Base-by-base conservation (phyloP, 768 basidiomycete genomes). In the Antrodiella citrinella region DNA sequence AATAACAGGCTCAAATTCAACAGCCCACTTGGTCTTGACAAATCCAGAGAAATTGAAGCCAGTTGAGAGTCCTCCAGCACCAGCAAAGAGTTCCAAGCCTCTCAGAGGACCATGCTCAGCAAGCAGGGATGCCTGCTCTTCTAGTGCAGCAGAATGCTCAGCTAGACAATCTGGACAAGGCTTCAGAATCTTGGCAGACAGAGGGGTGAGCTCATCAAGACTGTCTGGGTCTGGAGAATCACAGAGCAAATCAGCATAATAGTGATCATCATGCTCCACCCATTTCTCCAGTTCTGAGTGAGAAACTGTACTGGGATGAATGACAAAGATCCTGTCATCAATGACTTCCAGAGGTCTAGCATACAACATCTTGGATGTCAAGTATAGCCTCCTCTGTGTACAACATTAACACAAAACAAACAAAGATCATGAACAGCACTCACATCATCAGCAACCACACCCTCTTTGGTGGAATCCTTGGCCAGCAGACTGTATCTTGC, bases 21-120 rank as follows among this genome's bases (percentile, higher is more conserved):
- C 72, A 0, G 85, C 86, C 72, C 82, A 86, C 56, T 69, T 72
- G 1, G 82, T 83, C 15, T 82, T 68, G 4, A 87, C 76, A 62
- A 76, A 78, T 0, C 74, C 73, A 4, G 82, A 80, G 54, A 80
- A 58, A 44, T 79, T 72, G 51, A 89, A 67, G 1, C 87, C 86
- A 26, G 79, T 75, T 2, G 84, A 82, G 4, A 90, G 71, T 2
- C 86, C 86, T 46, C 86, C 86, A 30, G 84, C 86, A 62, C 86
- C 86, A 61, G 77, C 73, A 56, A 87, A 89, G 4, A 89, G 66
- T 58, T 89, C 86, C 50, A 89, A 53, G 1, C 79, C 80, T 48
- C 72, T 67, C 19, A 88, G 63, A 19, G 74, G 75, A 5, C 68
- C 70, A 39, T 76, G 67, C 10, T 64, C 62, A 18, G 60, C 49